Evolutionary conservation across 2,329 filamentous ascomycete genomes (phyloP).

Genomic region (Rutstroemia sp.): DNA sequence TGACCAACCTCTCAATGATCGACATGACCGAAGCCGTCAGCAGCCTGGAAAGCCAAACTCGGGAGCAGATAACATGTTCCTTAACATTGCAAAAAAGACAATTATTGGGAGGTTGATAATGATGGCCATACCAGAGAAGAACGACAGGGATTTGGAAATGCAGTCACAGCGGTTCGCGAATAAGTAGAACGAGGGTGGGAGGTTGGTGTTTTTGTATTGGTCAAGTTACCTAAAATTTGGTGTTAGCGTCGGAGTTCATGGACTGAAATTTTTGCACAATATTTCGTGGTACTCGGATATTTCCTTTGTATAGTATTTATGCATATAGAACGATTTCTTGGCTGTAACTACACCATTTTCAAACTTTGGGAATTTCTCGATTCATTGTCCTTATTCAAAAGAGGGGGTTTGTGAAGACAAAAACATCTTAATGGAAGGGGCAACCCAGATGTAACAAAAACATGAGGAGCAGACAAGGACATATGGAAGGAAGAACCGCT

Average conservation of each 20-base stretch:
- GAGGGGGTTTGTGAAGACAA: no score
- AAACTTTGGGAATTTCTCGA: no score
- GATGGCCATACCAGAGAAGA: not conserved
- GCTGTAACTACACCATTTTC: no score
- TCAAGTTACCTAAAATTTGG: not conserved
- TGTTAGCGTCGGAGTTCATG: not conserved
- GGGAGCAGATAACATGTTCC: slow-evolving; percentile 2
- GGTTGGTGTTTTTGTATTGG: not conserved
- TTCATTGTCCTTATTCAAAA: no score
- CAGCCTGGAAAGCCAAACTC: not conserved
- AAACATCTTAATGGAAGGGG: no score
- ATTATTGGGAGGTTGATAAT: slow-evolving; percentile 25
- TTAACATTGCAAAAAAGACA: slow-evolving; percentile 22
- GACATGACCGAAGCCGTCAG: not conserved
- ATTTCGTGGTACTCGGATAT: not conserved
- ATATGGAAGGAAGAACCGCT: no score
- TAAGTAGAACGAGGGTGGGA: no score
- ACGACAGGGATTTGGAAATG: slow-evolving; percentile 4
- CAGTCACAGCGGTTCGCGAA: not conserved
- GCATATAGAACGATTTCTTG: not conserved
- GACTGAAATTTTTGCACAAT: not conserved
- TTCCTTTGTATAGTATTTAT: not conserved
- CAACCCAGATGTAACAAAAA: no score
- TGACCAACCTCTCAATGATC: not conserved
- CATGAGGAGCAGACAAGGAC: no score